Evolutionary conservation across 2,329 filamentous ascomycete genomes (phyloP), one percentile per base, ranked within the genome.

Genomic region (Trichoderma afroharzianum): DNA sequence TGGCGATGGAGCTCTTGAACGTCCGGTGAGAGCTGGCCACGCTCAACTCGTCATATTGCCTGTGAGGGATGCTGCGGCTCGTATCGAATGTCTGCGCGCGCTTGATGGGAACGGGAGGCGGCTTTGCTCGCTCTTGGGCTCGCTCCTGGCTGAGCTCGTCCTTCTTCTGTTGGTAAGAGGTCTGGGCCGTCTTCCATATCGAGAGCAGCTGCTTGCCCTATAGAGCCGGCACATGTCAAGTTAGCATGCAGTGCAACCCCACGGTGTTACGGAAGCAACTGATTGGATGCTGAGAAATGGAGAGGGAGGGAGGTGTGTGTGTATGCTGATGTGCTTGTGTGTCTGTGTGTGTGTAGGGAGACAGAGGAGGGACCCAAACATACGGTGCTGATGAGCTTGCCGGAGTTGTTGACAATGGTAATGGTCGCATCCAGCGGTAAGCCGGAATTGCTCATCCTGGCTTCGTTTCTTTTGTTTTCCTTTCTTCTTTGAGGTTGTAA

Each of bases 161-260:
- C 81, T 97, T 97, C 79, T 93, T 93, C 78, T 97, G 93, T 71
- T 91, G 88, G 82, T 98, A 98, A 72, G 93, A 93, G 68, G 91
- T 90, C 79, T 93, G 94, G 74, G 95, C 95, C 80, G 98, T 94
- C 80, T 94, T 97, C 86, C 97, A 97, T 78, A 98, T 92, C 79
- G 90, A 91, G 78, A 97, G 88, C 28, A 98, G 85, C 77, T 97
- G 93, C 83, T 97, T 97, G 78, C 94, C 94, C 94, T 97, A 78
- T 9, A 61, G 21, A 8, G 14, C 15, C 3, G 58, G 50, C 50
- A 66, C 24, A 68, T 26, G 43, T 43, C n/a, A 47, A 8, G 32
- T 71, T 64, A 71, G 68, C 36, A 70, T 62, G 68, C 32, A 36
- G 30, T 53, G 33, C 28, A 26, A 71, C 33, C 32, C 32, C 61